These are phyloP conservation scores for Pontederia paniculata DNA, from an alignment of 176 grass and related monocot species.

Conservation along the genomic window DNA sequence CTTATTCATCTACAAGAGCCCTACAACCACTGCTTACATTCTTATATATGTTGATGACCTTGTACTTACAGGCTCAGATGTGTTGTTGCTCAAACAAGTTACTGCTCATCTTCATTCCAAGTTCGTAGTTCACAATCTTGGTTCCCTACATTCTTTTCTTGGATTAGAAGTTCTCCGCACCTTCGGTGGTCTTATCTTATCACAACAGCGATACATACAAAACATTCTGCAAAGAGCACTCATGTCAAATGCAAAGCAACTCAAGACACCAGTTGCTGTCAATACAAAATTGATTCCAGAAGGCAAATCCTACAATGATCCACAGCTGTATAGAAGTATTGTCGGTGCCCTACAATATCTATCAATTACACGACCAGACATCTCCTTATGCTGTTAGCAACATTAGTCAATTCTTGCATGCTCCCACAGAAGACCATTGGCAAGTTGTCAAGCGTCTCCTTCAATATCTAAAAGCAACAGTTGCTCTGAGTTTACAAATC, in stretches of 20 bases:
- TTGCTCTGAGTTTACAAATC: neutral
- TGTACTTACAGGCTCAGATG: neutral
- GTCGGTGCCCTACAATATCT: too few species aligned
- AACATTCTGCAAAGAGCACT: neutral
- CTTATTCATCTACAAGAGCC: neutral
- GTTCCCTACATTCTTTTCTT: neutral
- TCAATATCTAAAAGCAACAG: neutral
- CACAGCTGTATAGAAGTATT: too few species aligned
- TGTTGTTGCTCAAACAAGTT: neutral
- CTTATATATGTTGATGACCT: neutral
- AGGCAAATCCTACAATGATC: neutral
- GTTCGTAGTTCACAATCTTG: neutral
- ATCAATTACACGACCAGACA: too few species aligned
- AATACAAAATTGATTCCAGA: neutral
- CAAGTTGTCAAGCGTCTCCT: neutral
- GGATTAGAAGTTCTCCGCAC: neutral
- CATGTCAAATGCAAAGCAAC: neutral
- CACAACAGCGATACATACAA: neutral
- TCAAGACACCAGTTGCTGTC: neutral
- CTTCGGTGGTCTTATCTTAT: neutral
- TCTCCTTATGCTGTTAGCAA: too few species aligned
- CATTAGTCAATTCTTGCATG: neutral
- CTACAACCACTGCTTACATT: neutral
- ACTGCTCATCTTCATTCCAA: neutral
- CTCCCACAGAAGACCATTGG: constrained; percentile 1